Evolutionary conservation across 371 early-diverging fungal species (phyloP).

Genomic region (Actinomucor elegans): DNA sequence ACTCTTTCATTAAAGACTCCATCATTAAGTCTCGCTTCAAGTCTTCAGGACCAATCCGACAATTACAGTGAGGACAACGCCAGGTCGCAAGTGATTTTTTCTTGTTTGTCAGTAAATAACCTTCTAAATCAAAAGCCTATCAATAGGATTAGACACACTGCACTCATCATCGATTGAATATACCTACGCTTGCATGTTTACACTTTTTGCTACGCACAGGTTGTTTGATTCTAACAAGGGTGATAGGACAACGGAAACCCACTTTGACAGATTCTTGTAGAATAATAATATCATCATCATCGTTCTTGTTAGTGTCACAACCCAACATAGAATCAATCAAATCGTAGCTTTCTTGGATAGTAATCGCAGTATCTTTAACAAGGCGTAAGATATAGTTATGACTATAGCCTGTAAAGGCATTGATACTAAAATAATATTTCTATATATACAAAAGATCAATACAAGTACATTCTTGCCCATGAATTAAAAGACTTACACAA

Average conservation of each 20-base stretch:
- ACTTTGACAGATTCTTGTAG: constrained; percentile 27
- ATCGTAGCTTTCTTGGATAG: constrained; percentile 7
- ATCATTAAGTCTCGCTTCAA: constrained; percentile 30
- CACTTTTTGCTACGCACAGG: constrained; percentile 37
- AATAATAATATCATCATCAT: constrained; percentile 38
- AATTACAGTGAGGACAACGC: constrained; percentile 43
- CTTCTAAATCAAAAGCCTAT: constrained; percentile 42
- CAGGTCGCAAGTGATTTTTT: constrained; percentile 17
- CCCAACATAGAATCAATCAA: constrained; percentile 26
- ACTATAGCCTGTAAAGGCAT: constrained; percentile 18
- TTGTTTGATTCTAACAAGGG: constrained; percentile 25
- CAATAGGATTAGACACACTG: not conserved
- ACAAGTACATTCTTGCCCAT: not conserved
- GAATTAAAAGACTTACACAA: constrained; percentile 28
- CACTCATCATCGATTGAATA: too few relatives aligned
- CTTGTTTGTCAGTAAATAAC: constrained; percentile 28
- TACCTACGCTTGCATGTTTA: constrained; percentile 35
- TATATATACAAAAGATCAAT: too few relatives aligned
- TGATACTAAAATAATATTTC: constrained; percentile 12
- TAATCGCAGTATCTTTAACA: not conserved
- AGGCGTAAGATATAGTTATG: constrained; percentile 18
- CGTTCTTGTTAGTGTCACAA: not conserved
- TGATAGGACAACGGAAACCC: constrained; percentile 37
- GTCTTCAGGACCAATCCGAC: constrained; percentile 10
- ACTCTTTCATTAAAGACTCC: constrained; percentile 17